These are phyloP conservation scores for Coemansia sp. DNA, from an alignment of 192 early-diverging fungal genomes.

Conservation along the genomic window DNA sequence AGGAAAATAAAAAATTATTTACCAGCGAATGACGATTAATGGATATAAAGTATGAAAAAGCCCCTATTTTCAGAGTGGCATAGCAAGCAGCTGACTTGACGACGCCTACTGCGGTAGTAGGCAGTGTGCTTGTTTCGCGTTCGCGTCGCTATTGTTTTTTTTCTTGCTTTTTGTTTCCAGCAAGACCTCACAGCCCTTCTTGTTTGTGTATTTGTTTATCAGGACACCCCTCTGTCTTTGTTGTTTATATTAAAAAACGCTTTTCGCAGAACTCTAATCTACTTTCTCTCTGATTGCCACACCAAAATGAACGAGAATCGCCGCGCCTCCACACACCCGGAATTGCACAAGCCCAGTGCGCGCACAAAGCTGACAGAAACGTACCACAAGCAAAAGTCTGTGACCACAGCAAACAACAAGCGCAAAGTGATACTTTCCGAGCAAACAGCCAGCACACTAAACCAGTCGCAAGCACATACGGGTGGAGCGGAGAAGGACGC, in stretches of 20 bases:
- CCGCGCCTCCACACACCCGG: conserved; percentile 10
- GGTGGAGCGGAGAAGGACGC: conserved; percentile 27
- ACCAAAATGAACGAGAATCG: conserved; percentile 32
- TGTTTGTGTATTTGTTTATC: conserved; percentile 1
- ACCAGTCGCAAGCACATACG: conserved; percentile 7
- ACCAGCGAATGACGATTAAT: too few relatives aligned
- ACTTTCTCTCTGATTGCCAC: neutral
- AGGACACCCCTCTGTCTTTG: too few relatives aligned
- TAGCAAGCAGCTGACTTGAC: too few relatives aligned
- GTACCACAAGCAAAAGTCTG: conserved; percentile 31
- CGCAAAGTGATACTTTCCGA: conserved; percentile 29
- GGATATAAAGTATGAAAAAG: neutral
- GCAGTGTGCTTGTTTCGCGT: too few relatives aligned
- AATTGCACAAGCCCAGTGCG: conserved; percentile 12
- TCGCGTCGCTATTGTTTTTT: conserved; percentile 5
- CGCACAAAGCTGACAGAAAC: conserved; percentile 31
- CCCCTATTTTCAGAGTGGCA: too few relatives aligned
- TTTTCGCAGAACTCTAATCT: neutral
- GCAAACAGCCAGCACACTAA: conserved; percentile 25
- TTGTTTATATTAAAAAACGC: too few relatives aligned
- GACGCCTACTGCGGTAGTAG: too few relatives aligned
- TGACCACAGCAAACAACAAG: conserved; percentile 10
- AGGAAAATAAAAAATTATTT: too few relatives aligned
- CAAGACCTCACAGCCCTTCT: neutral
- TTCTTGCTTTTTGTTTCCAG: conserved; percentile 3